phyloP scores from a whole-genome alignment of 495 filamentous ascomycete genomes.

The Talaromyces stipitatus region DNA sequence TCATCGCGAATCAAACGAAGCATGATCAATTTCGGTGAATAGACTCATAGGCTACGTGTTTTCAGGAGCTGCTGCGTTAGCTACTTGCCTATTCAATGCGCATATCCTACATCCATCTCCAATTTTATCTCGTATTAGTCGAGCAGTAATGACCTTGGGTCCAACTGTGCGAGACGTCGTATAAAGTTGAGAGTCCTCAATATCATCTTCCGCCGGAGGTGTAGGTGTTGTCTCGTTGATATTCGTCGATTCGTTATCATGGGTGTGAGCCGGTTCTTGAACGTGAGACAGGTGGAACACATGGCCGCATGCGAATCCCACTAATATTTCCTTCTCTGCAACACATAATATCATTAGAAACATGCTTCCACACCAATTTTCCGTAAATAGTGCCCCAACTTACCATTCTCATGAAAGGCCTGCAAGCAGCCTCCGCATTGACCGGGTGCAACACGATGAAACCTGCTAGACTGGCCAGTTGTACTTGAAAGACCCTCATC shows the following conservation, averaged over 20 bases:
- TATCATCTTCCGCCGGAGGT: slow-evolving; percentile 14
- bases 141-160: slow-evolving; percentile 83
- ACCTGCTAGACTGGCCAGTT: slow-evolving; percentile 13
- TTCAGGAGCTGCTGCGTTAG: neutral
- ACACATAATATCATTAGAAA: slow-evolving; percentile 14
- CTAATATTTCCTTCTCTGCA: slow-evolving; percentile 65
- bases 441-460: slow-evolving; percentile 21
- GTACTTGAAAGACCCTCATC: slow-evolving; percentile 20
- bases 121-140: slow-evolving; percentile 64
- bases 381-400: slow-evolving; percentile 5
- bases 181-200: slow-evolving; percentile 20
- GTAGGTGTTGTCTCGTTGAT: slow-evolving; percentile 6
- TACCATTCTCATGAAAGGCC: slow-evolving; percentile 37
- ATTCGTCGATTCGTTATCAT: slow-evolving; percentile 27
- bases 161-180: slow-evolving; percentile 56
- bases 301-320: slow-evolving; percentile 89
- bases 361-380: neutral
- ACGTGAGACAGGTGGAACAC: slow-evolving; percentile 84
- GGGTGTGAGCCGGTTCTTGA: slow-evolving; percentile 35
- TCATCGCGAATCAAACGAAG: neutral
- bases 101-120: slow-evolving; percentile 66
- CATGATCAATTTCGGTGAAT: neutral
- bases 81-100: slow-evolving; percentile 26
- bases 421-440: slow-evolving; percentile 54
- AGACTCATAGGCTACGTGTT: neutral